A percentile compares a stretch with the other conserved stretches of the same genome.
phyloP scores from a whole-genome alignment of 31 red algal genomes.

The Endocladia muricata region DNA sequence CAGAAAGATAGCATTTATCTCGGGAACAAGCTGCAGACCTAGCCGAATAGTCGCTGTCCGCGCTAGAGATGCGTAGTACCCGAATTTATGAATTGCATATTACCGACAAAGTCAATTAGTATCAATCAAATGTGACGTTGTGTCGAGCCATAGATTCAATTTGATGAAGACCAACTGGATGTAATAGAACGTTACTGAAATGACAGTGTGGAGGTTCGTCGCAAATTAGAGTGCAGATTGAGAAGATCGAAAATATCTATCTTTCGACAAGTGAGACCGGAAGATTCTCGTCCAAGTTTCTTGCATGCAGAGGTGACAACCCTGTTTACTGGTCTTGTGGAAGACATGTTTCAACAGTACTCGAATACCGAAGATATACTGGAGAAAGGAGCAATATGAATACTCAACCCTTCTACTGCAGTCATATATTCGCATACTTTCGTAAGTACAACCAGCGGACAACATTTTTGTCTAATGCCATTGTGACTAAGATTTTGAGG shows the following conservation, averaged over 20 bases:
- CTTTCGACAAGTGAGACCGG: slow-evolving; percentile 25
- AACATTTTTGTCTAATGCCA: slow-evolving; percentile 49
- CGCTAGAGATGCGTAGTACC: not conserved
- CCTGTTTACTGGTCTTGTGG: slow-evolving; percentile 45
- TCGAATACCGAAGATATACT: slow-evolving; percentile 91
- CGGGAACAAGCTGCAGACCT: not conserved
- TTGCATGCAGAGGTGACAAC: slow-evolving; percentile 63
- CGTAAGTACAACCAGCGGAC: slow-evolving; percentile 76
- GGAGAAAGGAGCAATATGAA: slow-evolving; percentile 74
- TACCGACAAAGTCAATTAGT: slow-evolving; percentile 79
- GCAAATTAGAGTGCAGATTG: slow-evolving; percentile 80
- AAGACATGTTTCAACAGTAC: slow-evolving; percentile 79
- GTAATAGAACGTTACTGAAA: slow-evolving; percentile 37
- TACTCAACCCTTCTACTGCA: slow-evolving; percentile 14
- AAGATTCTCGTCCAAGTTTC: slow-evolving; percentile 53
- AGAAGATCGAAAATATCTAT: slow-evolving; percentile 65
- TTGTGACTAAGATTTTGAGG: slow-evolving; percentile 65
- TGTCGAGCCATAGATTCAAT: slow-evolving; percentile 37
- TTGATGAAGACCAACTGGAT: slow-evolving; percentile 31
- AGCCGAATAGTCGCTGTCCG: not conserved
- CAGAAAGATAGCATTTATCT: too few relatives aligned
- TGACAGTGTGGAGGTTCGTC: slow-evolving; percentile 58
- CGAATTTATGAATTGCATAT: slow-evolving; percentile 49
- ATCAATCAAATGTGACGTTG: slow-evolving; percentile 66
- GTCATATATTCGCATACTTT: slow-evolving; percentile 62